Percentiles rank a stretch among this genome's conserved stretches.
Evolutionary conservation across 345 rosid species (phyloP).

Genomic region (Acer yangbiense): DNA sequence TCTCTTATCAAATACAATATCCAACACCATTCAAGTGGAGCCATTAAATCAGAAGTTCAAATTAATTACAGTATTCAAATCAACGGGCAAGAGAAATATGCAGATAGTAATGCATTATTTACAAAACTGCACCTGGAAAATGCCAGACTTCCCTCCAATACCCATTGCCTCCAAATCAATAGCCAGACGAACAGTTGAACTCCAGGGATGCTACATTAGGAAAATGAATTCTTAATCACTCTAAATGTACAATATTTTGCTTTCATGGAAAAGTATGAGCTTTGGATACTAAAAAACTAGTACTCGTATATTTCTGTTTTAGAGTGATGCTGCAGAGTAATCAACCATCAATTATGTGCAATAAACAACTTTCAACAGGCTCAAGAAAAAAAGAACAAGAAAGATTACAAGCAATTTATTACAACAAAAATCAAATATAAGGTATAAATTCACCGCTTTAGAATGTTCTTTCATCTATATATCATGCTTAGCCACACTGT

Average conservation of each 20-base stretch:
- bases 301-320: constrained; percentile 1
- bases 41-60: constrained; percentile 9
- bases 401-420: background rate
- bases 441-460: background rate
- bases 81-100: constrained; percentile 3
- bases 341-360: constrained; percentile 4
- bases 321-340: background rate
- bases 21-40: background rate
- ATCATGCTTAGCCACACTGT: background rate
- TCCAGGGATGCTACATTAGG: constrained; percentile 87
- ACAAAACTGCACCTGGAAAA: constrained; percentile 74
- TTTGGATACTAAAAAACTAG: background rate
- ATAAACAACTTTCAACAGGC: background rate
- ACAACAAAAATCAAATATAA: background rate
- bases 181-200: constrained; percentile 69
- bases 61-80: constrained; percentile 14
- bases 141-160: constrained; percentile 77
- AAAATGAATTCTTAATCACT: constrained; percentile 23
- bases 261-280: background rate
- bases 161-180: constrained; percentile 98
- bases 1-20: background rate
- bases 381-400: background rate
- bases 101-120: constrained; percentile 4
- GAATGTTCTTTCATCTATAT: background rate
- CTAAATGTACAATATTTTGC: background rate